These are phyloP conservation scores for Ambrosiella xylebori DNA, from an alignment of 2,329 filamentous ascomycete species.

Conservation along the genomic window DNA sequence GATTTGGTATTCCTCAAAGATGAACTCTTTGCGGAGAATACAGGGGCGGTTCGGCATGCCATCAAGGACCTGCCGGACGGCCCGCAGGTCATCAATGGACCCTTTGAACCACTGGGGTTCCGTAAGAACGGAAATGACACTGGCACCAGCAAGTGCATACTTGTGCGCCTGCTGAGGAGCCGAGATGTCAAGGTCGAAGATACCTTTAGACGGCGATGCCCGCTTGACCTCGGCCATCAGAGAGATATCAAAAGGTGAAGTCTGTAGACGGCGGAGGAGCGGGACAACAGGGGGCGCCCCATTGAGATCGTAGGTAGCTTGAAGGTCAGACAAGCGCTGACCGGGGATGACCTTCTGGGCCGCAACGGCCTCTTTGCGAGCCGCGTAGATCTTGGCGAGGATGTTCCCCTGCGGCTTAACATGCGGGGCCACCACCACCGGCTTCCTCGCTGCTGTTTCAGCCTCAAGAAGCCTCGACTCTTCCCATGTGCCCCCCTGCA, in stretches of 20 bases:
- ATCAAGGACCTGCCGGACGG: conserved; percentile 74
- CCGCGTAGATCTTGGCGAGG: conserved; percentile 75
- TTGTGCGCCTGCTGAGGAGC: conserved; percentile 79
- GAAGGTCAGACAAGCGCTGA: conserved; percentile 63
- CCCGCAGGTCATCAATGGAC: conserved; percentile 79
- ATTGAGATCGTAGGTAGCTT: conserved; percentile 71
- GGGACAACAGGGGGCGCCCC: conserved; percentile 70
- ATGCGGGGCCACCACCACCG: conserved; percentile 14
- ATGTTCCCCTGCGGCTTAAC: conserved; percentile 58
- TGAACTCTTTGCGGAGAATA: conserved; percentile 85
- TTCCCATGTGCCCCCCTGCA: conserved; percentile 82
- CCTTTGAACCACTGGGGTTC: conserved; percentile 99
- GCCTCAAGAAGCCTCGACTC: conserved; percentile 50
- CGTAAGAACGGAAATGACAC: conserved; percentile 94
- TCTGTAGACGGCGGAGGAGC: conserved; percentile 60
- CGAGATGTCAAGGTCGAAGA: conserved; percentile 74
- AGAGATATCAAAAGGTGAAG: conserved; percentile 75
- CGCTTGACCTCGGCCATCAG: conserved; percentile 96
- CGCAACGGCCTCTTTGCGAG: conserved; percentile 57
- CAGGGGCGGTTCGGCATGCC: conserved; percentile 86
- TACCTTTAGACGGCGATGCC: conserved; percentile 87
- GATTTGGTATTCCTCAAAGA: conserved; percentile 97
- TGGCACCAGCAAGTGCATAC: conserved; percentile 86
- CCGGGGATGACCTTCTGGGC: conserved; percentile 75
- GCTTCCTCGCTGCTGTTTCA: conserved; percentile 15